Evolutionary conservation across 352 stramenopile species (phyloP).

Genomic region (Aphanomyces cochlioides): DNA sequence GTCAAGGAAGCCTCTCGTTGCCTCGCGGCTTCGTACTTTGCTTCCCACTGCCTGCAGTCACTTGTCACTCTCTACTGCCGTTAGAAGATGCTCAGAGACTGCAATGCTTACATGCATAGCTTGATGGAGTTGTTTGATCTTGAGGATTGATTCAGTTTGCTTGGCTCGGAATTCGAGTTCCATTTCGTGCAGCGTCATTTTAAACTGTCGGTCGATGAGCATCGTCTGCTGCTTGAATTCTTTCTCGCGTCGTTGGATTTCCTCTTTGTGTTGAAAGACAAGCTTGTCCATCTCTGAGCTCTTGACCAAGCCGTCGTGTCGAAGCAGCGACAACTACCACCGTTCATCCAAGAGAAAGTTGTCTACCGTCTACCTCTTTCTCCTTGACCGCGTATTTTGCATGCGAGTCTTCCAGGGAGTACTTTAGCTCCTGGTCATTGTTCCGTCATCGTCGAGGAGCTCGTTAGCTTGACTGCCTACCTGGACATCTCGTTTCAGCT

Average conservation of each 20-base stretch:
- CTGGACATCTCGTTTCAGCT: neutral
- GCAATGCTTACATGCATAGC: slow-evolving; percentile 11
- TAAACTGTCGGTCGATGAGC: slow-evolving; percentile 19
- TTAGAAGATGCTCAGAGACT: neutral
- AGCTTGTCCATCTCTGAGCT: neutral
- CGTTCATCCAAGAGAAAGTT: neutral
- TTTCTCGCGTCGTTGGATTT: slow-evolving; percentile 18
- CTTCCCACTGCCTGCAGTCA: slow-evolving; percentile 16
- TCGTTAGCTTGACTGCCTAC: neutral
- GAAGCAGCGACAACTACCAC: slow-evolving; percentile 12
- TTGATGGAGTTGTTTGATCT: slow-evolving; percentile 23
- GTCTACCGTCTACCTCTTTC: slow-evolving; percentile 18
- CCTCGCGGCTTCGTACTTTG: neutral
- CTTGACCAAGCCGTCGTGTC: slow-evolving; percentile 14
- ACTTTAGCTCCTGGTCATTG: slow-evolving; percentile 11
- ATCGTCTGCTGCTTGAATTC: slow-evolving; percentile 18
- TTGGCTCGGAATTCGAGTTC: slow-evolving; percentile 28
- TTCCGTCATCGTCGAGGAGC: too few species aligned
- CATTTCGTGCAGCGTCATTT: slow-evolving; percentile 26
- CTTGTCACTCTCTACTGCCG: neutral
- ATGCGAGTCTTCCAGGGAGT: slow-evolving; percentile 23
- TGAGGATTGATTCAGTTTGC: slow-evolving; percentile 25
- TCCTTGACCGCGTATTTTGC: slow-evolving; percentile 25
- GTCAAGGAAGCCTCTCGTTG: neutral
- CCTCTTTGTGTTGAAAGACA: slow-evolving; percentile 15